Conservation (phyloP, 2,329 filamentous ascomycete genomes). For the Fusarium robinianum region DNA sequence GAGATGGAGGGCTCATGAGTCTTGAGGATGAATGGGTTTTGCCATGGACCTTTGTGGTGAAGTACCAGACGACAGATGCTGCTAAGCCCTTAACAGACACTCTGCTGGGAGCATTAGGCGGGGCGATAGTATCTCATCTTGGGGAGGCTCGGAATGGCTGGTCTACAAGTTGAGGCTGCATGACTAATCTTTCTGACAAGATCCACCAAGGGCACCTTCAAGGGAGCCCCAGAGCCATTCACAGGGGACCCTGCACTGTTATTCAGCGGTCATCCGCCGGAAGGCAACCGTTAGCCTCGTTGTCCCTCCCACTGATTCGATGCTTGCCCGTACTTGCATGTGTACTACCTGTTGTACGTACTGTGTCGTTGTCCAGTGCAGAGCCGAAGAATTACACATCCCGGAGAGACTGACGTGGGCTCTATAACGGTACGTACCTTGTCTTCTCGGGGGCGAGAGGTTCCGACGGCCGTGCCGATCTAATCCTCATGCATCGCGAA, state of each 20-base stretch:
- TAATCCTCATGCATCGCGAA: slow-evolving; percentile 28
- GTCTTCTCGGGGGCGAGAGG: slow-evolving; percentile 24
- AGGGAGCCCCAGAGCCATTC: neutral
- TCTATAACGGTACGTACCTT: slow-evolving; percentile 18
- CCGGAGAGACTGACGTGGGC: slow-evolving; percentile 30
- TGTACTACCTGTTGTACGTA: too few species aligned
- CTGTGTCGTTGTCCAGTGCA: neutral
- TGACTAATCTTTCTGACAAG: slow-evolving; percentile 12
- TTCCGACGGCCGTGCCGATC: slow-evolving; percentile 26
- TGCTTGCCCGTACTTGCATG: too few species aligned
- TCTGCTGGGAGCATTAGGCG: too few species aligned
- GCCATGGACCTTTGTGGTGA: slow-evolving; percentile 31
- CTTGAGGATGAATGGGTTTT: slow-evolving; percentile 37
- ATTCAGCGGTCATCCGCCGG: slow-evolving; percentile 22
- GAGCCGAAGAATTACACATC: slow-evolving; percentile 27
- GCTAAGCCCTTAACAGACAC: slow-evolving; percentile 12
- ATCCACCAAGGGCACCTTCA: neutral
- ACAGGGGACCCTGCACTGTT: slow-evolving; percentile 11
- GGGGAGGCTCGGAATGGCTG: slow-evolving; percentile 6
- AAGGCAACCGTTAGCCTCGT: slow-evolving; percentile 9
- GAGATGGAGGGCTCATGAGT: slow-evolving; percentile 36
- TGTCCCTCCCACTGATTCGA: slow-evolving; percentile 1
- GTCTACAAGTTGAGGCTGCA: neutral
- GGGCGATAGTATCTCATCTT: slow-evolving; percentile 10
- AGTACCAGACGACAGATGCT: neutral